Evolutionary conservation across 768 basidiomycete genomes (phyloP), one percentile per base, ranked within the genome.

Genomic region (Serendipita sp.): DNA sequence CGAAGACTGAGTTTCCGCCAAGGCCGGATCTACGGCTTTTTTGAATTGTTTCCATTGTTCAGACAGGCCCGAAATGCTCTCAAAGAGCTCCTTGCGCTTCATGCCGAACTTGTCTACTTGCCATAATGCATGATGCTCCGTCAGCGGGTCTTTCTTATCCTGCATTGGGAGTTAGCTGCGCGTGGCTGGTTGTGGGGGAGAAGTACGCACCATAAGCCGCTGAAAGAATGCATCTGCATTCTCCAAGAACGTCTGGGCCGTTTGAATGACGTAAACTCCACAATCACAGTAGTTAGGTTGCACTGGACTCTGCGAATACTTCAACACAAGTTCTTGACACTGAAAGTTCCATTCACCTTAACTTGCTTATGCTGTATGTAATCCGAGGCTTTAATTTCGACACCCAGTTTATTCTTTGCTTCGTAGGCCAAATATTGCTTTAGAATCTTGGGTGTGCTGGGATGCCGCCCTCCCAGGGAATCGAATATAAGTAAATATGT

Each of bases 231-330:
- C 69, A 0, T 71, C 68, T 0, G 90, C 86, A 61, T 86, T 73
- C 5, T 70, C 73, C 72, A 96, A 81, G 69, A 98, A 89, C 0
- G 81, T 82, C 67, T 83, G 76, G 5, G 85, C 87, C 60, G 90
- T 90, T 69, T 98, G 92, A 11, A 98, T 75, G 13, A 98, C 77
- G 71, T 90, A 99, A 30, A 96, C 71, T 3, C 96, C 96, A 67
- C 96, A 99, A 71, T 97, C 94, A 69, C 85, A 89, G 66, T 77
- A 89, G 70, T 98, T 97, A 16, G 83, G 82, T 70, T 99, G 96
- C 24, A 76, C 75, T 2, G 95, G 95, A 2, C 93, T 90, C 90
- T 95, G 66, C 62, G 11, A n/a, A 41, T 38, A 30, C 30, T 50
- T 42, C 14, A 48, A 3, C 28, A 42, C 28, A 28, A 62, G 42